Base-by-base conservation (phyloP, 2,329 filamentous ascomycete species). In the Incumbomyces lentus region DNA sequence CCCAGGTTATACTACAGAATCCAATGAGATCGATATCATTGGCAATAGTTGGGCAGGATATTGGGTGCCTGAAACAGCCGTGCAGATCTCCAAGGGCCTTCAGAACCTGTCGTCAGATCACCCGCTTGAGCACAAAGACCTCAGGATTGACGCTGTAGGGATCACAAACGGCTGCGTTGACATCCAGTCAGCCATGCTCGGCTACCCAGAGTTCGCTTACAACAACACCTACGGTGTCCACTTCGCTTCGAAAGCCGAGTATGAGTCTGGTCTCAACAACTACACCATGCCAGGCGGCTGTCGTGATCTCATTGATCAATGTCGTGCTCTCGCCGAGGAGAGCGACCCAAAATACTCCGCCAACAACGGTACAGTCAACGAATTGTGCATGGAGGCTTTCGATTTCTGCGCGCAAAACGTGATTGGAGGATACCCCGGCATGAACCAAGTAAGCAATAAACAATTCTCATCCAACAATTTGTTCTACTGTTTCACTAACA, bases 141-240 rank as follows among this genome's bases (percentile, higher is more conserved):
- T 26, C 8, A 26, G 11, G 11, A 53, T 76, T 2, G 72, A 78
- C 49, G 75, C 74, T 0, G 58, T 78, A 1, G 66, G 75, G 0
- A 73, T 79, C 49, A 71, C 77, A 48, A 78, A 78, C 49, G 74
- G 73, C 18, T 76, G 74, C 50, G 64, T 77, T 16, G 75, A 78
- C 53, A 62, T 69, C 17, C 63, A 68, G 2, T 64, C 70, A 1
- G 69, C 75, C 56, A 65, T 65, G 47, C 67, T 68, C 1, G 64
- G 62, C 29, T 76, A 74, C 52, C 67, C 71, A 1, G 60, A 70
- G 2, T 72, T 76, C 53, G 68, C 75, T 0, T 73, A 70, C 58
- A 75, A 79, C 59, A 79, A 79, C 51, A 76, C 75, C 2, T 81
- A 79, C 50, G 70, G 69, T n/a, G 66, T 80, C 33, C 54, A 38